These are phyloP conservation scores for Pugionium cornutum DNA, from an alignment of 345 rosid species.

Conservation along the genomic window DNA sequence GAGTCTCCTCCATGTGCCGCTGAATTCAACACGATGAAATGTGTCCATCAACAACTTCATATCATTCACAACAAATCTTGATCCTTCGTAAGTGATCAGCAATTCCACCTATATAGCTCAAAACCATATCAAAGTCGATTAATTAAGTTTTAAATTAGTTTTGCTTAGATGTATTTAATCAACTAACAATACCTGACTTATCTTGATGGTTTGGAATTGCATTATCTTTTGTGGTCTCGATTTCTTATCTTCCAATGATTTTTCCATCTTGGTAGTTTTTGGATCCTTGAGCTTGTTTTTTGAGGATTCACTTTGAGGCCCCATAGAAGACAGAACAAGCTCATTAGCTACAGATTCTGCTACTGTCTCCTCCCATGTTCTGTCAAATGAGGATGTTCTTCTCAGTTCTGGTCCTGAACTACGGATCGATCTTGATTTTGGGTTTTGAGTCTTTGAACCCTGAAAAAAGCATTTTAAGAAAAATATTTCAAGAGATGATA, in stretches of 20 bases:
- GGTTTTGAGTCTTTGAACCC: constrained; percentile 51
- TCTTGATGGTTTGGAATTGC: constrained; percentile 89
- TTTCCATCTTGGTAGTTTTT: constrained; percentile 58
- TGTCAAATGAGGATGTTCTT: constrained; percentile 92
- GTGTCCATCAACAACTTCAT: constrained; percentile 94
- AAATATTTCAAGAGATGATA: constrained; percentile 17
- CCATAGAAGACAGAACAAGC: constrained; percentile 68
- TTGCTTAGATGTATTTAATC: too few relatives aligned
- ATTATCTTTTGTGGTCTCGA: constrained; percentile 82
- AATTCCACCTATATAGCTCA: constrained; percentile 64
- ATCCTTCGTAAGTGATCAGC: constrained; percentile 83
- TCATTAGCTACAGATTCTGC: constrained; percentile 95
- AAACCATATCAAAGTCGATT: neutral
- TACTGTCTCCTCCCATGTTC: constrained; percentile 92
- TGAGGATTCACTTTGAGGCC: constrained; percentile 68
- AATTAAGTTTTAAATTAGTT: too few relatives aligned
- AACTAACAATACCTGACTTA: constrained; percentile 69
- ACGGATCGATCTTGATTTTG: constrained; percentile 46
- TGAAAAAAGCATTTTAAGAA: constrained; percentile 34
- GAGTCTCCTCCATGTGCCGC: constrained; percentile 94
- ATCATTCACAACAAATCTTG: constrained; percentile 90
- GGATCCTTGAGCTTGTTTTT: constrained; percentile 67
- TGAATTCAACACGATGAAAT: constrained; percentile 79
- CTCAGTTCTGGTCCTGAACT: constrained; percentile 65
- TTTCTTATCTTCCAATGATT: constrained; percentile 75